Evolutionary conservation across 768 basidiomycete species (phyloP).

Genomic region (Auricularia sp.): DNA sequence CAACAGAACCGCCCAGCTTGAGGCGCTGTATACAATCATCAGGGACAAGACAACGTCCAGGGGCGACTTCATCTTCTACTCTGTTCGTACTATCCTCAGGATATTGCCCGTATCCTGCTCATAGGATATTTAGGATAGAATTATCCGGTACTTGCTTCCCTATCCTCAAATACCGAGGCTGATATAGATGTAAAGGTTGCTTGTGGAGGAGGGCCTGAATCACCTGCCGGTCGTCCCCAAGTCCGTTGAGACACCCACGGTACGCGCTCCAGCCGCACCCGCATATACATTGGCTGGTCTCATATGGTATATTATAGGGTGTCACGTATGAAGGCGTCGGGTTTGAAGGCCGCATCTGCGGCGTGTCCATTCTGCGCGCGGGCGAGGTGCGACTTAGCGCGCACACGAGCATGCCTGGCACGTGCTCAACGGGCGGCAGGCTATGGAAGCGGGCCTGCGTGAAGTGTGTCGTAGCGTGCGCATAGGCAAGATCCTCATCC

Average conservation of each 20-base stretch:
- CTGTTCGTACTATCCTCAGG: constrained; percentile 68
- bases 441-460: constrained; percentile 94
- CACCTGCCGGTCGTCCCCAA: constrained; percentile 69
- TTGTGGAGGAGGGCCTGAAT: constrained; percentile 83
- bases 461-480: constrained; percentile 92
- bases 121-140: not conserved
- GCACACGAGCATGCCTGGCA: not conserved
- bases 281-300: not conserved
- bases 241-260: constrained; percentile 76
- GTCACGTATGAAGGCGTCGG: constrained; percentile 81
- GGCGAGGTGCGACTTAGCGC: constrained; percentile 55
- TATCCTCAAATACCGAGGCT: not conserved
- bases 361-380: constrained; percentile 88
- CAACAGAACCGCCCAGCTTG: constrained; percentile 84
- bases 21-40: constrained; percentile 93
- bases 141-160: not conserved
- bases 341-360: constrained; percentile 94
- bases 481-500: constrained; percentile 97
- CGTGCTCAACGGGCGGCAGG: constrained; percentile 32
- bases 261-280: constrained; percentile 18
- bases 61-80: constrained; percentile 95
- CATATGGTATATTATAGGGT: constrained; percentile 39
- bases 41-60: constrained; percentile 77
- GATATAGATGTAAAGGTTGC: constrained; percentile 29
- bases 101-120: not conserved